phyloP scores from a whole-genome alignment of 768 basidiomycete genomes.

The Leucosporidium creatinivorum region DNA sequence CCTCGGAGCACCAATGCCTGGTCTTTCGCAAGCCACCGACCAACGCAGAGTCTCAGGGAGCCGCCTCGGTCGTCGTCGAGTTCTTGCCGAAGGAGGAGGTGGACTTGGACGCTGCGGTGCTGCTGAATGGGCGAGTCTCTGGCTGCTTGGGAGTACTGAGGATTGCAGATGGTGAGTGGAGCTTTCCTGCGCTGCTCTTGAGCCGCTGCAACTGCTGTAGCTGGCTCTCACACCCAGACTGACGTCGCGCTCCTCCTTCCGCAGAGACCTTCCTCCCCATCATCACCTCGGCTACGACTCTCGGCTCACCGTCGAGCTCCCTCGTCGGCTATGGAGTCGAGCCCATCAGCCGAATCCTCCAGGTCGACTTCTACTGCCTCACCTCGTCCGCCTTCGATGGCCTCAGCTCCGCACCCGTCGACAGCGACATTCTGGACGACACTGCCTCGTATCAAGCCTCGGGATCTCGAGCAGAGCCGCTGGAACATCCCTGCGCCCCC shows the following conservation, averaged over 20 bases:
- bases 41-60: background rate
- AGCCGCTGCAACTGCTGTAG: background rate
- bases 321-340: conserved; percentile 54
- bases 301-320: conserved; percentile 43
- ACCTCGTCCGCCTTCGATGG: conserved; percentile 81
- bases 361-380: conserved; percentile 82
- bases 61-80: conserved; percentile 56
- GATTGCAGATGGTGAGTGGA: conserved; percentile 17
- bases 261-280: conserved; percentile 79
- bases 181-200: background rate
- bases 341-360: conserved; percentile 68
- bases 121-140: conserved; percentile 45
- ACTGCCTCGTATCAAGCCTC: conserved; percentile 39
- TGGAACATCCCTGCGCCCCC: conserved; percentile 84
- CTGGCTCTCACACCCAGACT: background rate
- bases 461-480: conserved; percentile 45
- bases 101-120: conserved; percentile 57
- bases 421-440: conserved; percentile 29
- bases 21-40: conserved; percentile 7
- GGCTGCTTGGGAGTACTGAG: conserved; percentile 24
- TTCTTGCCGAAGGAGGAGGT: conserved; percentile 68
- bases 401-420: conserved; percentile 41
- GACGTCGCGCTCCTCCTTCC: background rate
- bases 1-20: conserved; percentile 12
- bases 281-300: conserved; percentile 65